phyloP scores from a whole-genome alignment of 495 filamentous ascomycete genomes.

The Penicillium parvum region DNA sequence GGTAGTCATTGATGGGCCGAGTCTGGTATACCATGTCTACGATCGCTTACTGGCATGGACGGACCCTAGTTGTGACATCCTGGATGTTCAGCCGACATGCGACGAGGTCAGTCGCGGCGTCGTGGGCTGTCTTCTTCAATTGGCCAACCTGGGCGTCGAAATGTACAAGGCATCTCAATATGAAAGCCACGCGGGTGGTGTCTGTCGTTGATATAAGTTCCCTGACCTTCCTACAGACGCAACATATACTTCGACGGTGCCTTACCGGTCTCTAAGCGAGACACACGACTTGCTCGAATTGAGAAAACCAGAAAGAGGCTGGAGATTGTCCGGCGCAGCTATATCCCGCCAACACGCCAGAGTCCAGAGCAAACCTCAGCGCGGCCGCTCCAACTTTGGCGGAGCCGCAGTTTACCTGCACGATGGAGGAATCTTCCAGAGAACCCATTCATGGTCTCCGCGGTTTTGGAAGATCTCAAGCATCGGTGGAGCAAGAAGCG shows the following conservation, averaged over 20 bases:
- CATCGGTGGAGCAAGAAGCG: constrained; percentile 28
- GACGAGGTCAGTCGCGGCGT: constrained; percentile 52
- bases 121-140: constrained; percentile 55
- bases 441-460: constrained; percentile 63
- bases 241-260: constrained; percentile 76
- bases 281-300: constrained; percentile 51
- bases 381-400: constrained; percentile 22
- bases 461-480: constrained; percentile 59
- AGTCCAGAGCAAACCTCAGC: constrained; percentile 8
- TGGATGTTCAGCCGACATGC: constrained; percentile 59
- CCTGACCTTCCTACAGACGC: too few relatives aligned
- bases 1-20: constrained; percentile 72
- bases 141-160: constrained; percentile 46
- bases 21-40: constrained; percentile 67
- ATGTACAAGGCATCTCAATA: constrained; percentile 57
- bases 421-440: constrained; percentile 41
- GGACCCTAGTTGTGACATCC: constrained; percentile 27
- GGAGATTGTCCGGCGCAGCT: constrained; percentile 25
- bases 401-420: constrained; percentile 17
- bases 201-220: too few relatives aligned
- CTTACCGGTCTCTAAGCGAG: constrained; percentile 56
- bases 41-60: constrained; percentile 45
- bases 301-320: constrained; percentile 39
- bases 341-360: neutral
- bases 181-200: too few relatives aligned